Evolutionary conservation across 371 early-diverging fungal genomes (phyloP).

Genomic region (Mortierella sp.): DNA sequence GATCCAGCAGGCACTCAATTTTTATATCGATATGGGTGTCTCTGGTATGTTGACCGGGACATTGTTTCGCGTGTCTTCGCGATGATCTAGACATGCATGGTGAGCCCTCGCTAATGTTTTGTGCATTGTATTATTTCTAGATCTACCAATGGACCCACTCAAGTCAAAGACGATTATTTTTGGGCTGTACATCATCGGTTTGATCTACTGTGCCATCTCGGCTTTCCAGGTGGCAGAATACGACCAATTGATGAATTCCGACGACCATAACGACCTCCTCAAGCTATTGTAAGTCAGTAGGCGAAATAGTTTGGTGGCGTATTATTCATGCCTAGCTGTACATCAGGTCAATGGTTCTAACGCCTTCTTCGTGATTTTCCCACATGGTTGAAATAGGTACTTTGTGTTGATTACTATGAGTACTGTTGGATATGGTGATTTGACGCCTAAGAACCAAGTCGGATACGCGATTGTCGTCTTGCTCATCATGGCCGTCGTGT

Average conservation of each 20-base stretch:
- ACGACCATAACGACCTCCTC: slow-evolving; percentile 63
- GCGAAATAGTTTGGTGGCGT: not conserved
- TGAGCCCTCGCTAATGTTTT: not conserved
- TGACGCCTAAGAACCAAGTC: slow-evolving; percentile 73
- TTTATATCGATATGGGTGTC: slow-evolving; percentile 66
- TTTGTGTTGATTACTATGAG: slow-evolving; percentile 76
- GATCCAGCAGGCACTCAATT: slow-evolving; percentile 73
- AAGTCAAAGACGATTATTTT: slow-evolving; percentile 73
- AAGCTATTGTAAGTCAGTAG: slow-evolving; percentile 58
- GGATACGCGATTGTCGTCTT: slow-evolving; percentile 77
- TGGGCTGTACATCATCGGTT: slow-evolving; percentile 66
- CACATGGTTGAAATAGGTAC: slow-evolving; percentile 52
- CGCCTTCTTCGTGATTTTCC: not conserved
- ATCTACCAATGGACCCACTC: slow-evolving; percentile 68
- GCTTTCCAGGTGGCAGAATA: slow-evolving; percentile 80
- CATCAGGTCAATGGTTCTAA: not conserved
- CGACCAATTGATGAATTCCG: slow-evolving; percentile 69
- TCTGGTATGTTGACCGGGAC: slow-evolving; percentile 37
- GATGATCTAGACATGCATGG: too few relatives aligned
- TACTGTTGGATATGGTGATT: slow-evolving; percentile 88
- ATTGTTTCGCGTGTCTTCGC: not conserved
- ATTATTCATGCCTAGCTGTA: not conserved
- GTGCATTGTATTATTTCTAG: slow-evolving; percentile 19
- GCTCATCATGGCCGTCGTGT: slow-evolving; percentile 76
- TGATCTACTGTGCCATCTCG: slow-evolving; percentile 80